Evolutionary conservation across 192 early-diverging fungal species (phyloP), one percentile per base, ranked within the genome.

Genomic region (Phlyctochytrium planicorne): DNA sequence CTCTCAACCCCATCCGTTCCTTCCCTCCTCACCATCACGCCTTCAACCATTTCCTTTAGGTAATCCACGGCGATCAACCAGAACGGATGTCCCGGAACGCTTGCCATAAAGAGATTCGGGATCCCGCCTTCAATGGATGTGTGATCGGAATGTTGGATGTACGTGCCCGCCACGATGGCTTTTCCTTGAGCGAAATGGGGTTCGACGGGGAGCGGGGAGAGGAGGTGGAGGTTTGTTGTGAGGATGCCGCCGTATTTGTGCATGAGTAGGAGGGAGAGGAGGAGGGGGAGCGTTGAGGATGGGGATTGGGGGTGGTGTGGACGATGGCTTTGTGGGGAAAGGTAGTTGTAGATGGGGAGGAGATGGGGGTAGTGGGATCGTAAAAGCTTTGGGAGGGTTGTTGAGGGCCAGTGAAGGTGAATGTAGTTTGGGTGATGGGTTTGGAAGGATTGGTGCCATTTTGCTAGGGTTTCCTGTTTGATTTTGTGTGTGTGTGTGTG

Each of bases 321-420:
- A 14, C 40, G 40, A 47, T 47, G 40, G 40, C n/a, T n/a, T n/a
- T n/a, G 40, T 6, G 20, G 40, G 40, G 40, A 20, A 47, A 47
- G 40, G 40, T 14, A 6, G 40, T 47, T 20, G 40, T 14, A 47
- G 40, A 20, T 47, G 10, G 40, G 40, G 40, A 47, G 40, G 40
- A 47, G 40, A 20, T 47, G 40, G 40, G 40, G 40, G 40, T 47
- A 47, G 40, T 47, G 40, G 40, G 20, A n/a, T n/a, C n/a, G 40
- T 6, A 20, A 14, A 20, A 47, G 40, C 10, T 47, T 47, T 6
- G 40, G 20, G 40, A 47, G 40, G 40, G 40, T 20, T 47, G 6
- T 20, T 6, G 40, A 6, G 40, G 40, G 6, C 40, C 40, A 47
- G 40, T 14, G 40, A 20, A 14, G 40, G 40, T 47, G 20, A 20